Base-by-base conservation (phyloP, 192 early-diverging fungal species). In the Backusella psychrophila region DNA sequence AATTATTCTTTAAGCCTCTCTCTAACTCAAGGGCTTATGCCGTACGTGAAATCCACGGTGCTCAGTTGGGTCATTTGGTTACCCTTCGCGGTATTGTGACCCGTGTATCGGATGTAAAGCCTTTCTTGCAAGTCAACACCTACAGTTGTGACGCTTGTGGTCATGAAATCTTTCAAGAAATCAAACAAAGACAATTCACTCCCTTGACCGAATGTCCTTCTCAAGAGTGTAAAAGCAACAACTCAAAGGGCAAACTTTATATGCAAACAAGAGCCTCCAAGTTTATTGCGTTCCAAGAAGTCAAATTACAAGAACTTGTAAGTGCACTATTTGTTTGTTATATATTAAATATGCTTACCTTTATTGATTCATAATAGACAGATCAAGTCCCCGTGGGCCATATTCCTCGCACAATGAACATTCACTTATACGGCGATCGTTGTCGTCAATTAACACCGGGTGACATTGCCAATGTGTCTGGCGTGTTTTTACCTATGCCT, bases 311-410 rank as follows among this genome's bases (percentile, higher is more conserved):
- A 84, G 97, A 99, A 81, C 82, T 96, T 88, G 93, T 94, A 86
- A 65, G 82, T 80, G 17, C 6, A 6, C 12, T 3, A 26, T 33
- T 12, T 49, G 4, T 21, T n/a, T 1, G 23, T 17, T 21, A 53
- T n/a, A 53, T 53, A 21, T 9, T 21, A 5, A 33, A 33, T 33
- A 12, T 63, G 8, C 26, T 29, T 21, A 59, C 4, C 2, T 12
- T 33, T 12, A 4, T 23, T 59, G 3, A 9, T 53, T 17, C 11
- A 3, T 14, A 26, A 63, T 29, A 63, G 91, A 93, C 96, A 29
- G 96, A 99, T 84, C 97, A 99, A 92, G 96, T 99, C 21, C 97
- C 97, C 67, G 96, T 97, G 83, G 97, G 97, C 73, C 96, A 97
- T 82, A 99, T 99, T 82, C 97, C 97, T 73, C 91, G 97, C 53